A percentile compares a stretch with the other conserved stretches of the same genome.
phyloP scores from a whole-genome alignment of 169 alveolate genomes.

The Eimeria praecox region DNA sequence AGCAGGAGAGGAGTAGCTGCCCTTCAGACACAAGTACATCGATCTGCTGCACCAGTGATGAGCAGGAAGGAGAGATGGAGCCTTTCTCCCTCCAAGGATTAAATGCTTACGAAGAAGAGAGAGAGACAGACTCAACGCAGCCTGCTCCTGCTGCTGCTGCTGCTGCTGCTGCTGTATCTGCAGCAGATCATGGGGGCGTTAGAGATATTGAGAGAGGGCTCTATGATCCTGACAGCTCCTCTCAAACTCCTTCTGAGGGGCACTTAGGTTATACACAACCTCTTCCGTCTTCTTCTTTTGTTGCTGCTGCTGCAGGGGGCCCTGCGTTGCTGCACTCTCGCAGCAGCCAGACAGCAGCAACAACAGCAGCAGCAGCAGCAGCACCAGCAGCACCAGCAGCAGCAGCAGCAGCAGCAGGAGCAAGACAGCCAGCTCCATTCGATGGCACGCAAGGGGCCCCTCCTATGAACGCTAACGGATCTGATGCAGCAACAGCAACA shows the following conservation, averaged over 20 bases:
- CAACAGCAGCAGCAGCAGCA: too few species aligned
- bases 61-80: not conserved
- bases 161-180: not conserved
- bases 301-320: not conserved
- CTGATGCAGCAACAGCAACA: too few species aligned
- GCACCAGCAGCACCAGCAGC: too few species aligned
- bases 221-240: not conserved
- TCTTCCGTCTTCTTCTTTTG: too few species aligned
- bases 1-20: too few species aligned
- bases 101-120: not conserved
- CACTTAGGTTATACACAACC: too few species aligned
- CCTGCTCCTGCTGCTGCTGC: too few species aligned
- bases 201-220: conserved; percentile 28
- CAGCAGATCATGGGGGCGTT: not conserved
- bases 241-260: not conserved
- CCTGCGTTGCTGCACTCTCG: not conserved
- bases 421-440: too few species aligned
- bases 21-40: too few species aligned
- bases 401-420: too few species aligned
- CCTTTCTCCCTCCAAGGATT: not conserved
- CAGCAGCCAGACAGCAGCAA: not conserved
- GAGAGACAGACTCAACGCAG: not conserved
- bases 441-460: not conserved
- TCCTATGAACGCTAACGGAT: too few species aligned
- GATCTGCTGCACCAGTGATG: not conserved